Percentiles rank a stretch among this genome's conserved stretches.
Evolutionary conservation across 768 basidiomycete genomes (phyloP).

Genomic region (Boletus sensibilis): DNA sequence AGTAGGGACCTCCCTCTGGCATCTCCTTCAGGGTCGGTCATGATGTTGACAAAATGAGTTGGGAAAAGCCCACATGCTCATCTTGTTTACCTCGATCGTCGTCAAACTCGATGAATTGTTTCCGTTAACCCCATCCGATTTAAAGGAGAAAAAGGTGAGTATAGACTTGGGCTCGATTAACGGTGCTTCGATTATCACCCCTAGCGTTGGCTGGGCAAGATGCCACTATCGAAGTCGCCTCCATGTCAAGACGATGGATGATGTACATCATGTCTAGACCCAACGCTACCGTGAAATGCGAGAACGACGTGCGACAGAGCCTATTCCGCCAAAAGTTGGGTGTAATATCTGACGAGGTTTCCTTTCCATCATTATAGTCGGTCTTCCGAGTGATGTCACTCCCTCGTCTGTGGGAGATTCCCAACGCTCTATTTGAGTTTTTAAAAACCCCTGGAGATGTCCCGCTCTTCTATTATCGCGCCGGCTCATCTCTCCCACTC

Average conservation of each 20-base stretch:
- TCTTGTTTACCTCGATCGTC: background rate
- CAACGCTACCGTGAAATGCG: slow-evolving; percentile 6
- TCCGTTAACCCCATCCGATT: slow-evolving; percentile 3
- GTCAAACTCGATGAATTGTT: slow-evolving; percentile 11
- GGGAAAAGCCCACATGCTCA: slow-evolving; percentile 4
- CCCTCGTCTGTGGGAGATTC: too few relatives aligned
- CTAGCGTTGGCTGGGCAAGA: slow-evolving; percentile 13
- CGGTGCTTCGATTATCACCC: background rate
- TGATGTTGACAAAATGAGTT: slow-evolving; percentile 13
- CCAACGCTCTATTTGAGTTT: too few relatives aligned
- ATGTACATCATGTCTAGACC: slow-evolving; percentile 16
- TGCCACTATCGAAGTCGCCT: slow-evolving; percentile 12
- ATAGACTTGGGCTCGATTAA: background rate
- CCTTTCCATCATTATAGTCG: slow-evolving; percentile 15
- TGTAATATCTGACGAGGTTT: slow-evolving; percentile 11
- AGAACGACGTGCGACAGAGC: background rate
- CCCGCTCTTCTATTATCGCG: too few relatives aligned
- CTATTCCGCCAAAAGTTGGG: slow-evolving; percentile 11
- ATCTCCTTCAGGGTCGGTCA: slow-evolving; percentile 17
- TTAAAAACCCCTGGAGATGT: too few relatives aligned
- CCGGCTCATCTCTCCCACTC: slow-evolving; percentile 11
- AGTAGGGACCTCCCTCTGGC: background rate
- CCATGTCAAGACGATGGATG: slow-evolving; percentile 16
- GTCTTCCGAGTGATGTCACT: slow-evolving; percentile 11
- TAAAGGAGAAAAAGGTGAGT: slow-evolving; percentile 4